These are phyloP conservation scores for Exophiala sp. DNA, from an alignment of 2,329 filamentous ascomycete species.

Conservation along the genomic window DNA sequence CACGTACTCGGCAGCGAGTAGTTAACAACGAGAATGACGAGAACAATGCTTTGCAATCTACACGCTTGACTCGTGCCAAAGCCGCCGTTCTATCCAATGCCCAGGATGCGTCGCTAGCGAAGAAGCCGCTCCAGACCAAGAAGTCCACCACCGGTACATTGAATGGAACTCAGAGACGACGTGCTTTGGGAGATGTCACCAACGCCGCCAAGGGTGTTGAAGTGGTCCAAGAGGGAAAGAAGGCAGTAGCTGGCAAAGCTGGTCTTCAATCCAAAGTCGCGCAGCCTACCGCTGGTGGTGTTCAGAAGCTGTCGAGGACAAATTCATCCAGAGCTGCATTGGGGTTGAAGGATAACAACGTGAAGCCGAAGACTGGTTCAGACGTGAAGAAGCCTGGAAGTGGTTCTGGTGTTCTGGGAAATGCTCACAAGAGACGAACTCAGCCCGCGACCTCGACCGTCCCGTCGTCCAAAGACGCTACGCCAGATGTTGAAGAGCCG, in stretches of 20 bases:
- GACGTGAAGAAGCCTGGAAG: conserved; percentile 68
- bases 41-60: conserved; percentile 61
- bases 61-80: conserved; percentile 89
- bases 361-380: conserved; percentile 53
- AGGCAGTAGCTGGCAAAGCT: conserved; percentile 56
- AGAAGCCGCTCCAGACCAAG: conserved; percentile 64
- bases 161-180: conserved; percentile 58
- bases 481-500: conserved; percentile 53
- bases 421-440: conserved; percentile 63
- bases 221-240: conserved; percentile 66
- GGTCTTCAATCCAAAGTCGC: conserved; percentile 72
- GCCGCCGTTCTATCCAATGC: conserved; percentile 58
- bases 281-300: conserved; percentile 63
- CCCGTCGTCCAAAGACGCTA: conserved; percentile 55
- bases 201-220: conserved; percentile 71
- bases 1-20: conserved; percentile 67
- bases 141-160: conserved; percentile 52
- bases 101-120: conserved; percentile 54
- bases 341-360: conserved; percentile 56
- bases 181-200: conserved; percentile 86
- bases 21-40: conserved; percentile 93
- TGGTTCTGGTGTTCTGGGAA: conserved; percentile 62
- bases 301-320: conserved; percentile 64
- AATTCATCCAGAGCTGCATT: conserved; percentile 59
- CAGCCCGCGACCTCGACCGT: conserved; percentile 37